Conservation (phyloP, 768 basidiomycete species). For the Kwoniella sp. region DNA sequence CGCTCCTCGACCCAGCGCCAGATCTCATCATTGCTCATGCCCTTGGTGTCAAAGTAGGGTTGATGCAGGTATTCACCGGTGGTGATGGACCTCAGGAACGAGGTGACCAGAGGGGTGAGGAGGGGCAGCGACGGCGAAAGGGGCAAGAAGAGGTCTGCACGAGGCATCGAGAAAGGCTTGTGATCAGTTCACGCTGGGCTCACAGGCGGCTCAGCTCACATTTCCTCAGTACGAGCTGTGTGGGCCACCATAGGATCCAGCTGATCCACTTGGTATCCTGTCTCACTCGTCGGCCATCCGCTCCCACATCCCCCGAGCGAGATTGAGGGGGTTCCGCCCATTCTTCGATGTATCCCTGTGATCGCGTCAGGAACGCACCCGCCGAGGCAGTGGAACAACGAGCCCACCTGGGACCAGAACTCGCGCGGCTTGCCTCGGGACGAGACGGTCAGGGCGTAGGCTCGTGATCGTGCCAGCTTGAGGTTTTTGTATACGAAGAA, state of each 20-base stretch:
- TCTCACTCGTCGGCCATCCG: slow-evolving; percentile 30
- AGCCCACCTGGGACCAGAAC: slow-evolving; percentile 62
- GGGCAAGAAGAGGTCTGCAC: slow-evolving; percentile 45
- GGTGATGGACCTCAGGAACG: slow-evolving; percentile 49
- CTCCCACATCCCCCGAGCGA: slow-evolving; percentile 10
- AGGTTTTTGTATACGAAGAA: slow-evolving; percentile 84
- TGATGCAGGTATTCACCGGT: slow-evolving; percentile 49
- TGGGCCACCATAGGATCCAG: slow-evolving; percentile 49
- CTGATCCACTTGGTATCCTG: slow-evolving; percentile 31
- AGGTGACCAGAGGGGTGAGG: slow-evolving; percentile 49
- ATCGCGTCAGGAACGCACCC: not conserved
- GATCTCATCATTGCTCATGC: slow-evolving; percentile 66
- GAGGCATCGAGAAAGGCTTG: no score
- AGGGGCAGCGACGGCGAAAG: slow-evolving; percentile 49
- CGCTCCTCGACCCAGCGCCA: slow-evolving; percentile 80
- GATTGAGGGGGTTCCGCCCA: slow-evolving; percentile 44
- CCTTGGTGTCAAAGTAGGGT: slow-evolving; percentile 79
- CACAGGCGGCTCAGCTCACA: no score
- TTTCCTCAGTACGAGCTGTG: slow-evolving; percentile 44
- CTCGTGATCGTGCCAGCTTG: slow-evolving; percentile 61
- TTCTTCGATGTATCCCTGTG: slow-evolving; percentile 48
- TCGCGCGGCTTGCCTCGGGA: slow-evolving; percentile 76
- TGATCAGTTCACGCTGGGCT: no score
- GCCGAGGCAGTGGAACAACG: no score
- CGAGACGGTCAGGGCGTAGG: slow-evolving; percentile 66